Conservation (phyloP, 768 basidiomycete genomes). For the Collybiopsis luxurians region DNA sequence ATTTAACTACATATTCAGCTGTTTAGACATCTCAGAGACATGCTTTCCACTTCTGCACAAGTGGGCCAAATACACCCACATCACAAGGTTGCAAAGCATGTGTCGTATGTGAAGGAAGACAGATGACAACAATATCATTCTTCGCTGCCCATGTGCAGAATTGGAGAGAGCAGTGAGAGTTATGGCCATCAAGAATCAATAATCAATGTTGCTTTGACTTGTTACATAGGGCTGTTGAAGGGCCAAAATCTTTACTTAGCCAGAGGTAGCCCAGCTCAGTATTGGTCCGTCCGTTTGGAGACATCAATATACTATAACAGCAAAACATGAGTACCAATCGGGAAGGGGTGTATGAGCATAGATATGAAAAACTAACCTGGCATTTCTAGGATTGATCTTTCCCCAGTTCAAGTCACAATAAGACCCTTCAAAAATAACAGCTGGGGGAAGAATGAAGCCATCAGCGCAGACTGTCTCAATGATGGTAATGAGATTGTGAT, state of each 20-base stretch:
- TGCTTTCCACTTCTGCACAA: slow-evolving; percentile 9
- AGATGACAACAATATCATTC: slow-evolving; percentile 17
- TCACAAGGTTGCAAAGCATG: slow-evolving; percentile 18
- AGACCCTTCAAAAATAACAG: background rate
- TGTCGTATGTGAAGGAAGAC: slow-evolving; percentile 22
- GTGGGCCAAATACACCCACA: slow-evolving; percentile 19
- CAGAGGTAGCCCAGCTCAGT: slow-evolving; percentile 13
- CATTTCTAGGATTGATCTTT: background rate
- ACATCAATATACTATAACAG: slow-evolving; percentile 11
- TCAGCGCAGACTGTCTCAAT: slow-evolving; percentile 5
- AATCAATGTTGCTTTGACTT: background rate
- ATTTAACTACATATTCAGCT: background rate
- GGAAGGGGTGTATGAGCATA: background rate
- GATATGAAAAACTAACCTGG: background rate
- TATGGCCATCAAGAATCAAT: slow-evolving; percentile 21
- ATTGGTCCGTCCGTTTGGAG: slow-evolving; percentile 18
- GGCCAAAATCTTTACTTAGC: slow-evolving; percentile 15
- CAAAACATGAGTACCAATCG: background rate
- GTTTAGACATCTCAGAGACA: background rate
- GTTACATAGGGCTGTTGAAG: slow-evolving; percentile 1
- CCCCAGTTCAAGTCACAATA: background rate
- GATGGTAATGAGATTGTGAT: background rate
- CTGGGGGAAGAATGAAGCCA: background rate
- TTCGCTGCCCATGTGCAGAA: slow-evolving; percentile 15
- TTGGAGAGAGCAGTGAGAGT: slow-evolving; percentile 14